Percentiles rank a stretch among this genome's conserved stretches.
Conservation (phyloP, 495 filamentous ascomycete genomes). For the Penicillium longicatenatum region DNA sequence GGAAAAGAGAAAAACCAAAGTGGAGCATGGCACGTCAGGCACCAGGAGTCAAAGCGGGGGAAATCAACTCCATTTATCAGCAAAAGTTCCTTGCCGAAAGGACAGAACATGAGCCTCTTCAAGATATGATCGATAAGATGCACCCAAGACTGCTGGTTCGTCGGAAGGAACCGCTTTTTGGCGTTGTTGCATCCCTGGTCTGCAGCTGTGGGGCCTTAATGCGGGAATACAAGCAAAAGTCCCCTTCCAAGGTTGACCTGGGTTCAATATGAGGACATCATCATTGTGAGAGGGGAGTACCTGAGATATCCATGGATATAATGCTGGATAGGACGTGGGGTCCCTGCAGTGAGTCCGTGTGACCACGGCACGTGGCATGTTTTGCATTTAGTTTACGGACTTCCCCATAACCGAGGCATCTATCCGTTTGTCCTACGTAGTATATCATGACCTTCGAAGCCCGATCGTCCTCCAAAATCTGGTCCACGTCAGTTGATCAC, state of each 20-base stretch:
- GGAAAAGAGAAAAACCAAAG: slow-evolving; percentile 5
- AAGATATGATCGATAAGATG: slow-evolving; percentile 36
- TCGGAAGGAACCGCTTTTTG: slow-evolving; percentile 7
- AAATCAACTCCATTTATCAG: not conserved
- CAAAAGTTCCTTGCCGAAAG: not conserved
- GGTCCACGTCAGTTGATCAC: not conserved
- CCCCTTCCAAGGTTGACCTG: not conserved
- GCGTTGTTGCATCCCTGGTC: slow-evolving; percentile 4
- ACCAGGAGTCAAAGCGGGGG: slow-evolving; percentile 8
- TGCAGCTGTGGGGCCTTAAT: slow-evolving; percentile 3
- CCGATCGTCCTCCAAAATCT: not conserved
- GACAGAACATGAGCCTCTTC: slow-evolving; percentile 8
- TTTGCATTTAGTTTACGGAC: not conserved
- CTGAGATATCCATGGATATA: too few species aligned
- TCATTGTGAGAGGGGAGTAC: not conserved
- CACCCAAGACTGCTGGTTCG: slow-evolving; percentile 10
- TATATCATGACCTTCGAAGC: not conserved
- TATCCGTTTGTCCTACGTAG: too few species aligned
- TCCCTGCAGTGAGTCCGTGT: not conserved
- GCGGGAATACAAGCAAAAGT: not conserved
- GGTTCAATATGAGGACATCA: not conserved
- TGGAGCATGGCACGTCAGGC: slow-evolving; percentile 14
- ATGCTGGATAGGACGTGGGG: too few species aligned
- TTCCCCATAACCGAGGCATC: too few species aligned
- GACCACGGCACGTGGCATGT: not conserved